Evolutionary conservation across 1,284 basidiomycete species (phyloP).

Genomic region (Marasmius fiardii): DNA sequence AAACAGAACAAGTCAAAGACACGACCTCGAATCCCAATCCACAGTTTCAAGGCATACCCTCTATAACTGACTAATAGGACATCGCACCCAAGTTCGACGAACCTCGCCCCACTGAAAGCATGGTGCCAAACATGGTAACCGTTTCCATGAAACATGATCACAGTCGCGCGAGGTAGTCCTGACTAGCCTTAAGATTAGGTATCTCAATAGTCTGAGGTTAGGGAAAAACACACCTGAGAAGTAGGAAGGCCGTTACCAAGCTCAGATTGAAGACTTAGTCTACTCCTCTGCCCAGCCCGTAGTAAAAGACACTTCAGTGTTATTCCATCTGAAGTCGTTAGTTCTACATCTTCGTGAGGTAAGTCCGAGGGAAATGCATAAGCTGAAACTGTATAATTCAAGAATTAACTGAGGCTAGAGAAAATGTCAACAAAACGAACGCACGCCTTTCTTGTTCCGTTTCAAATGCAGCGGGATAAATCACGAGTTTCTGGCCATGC

Average conservation of each 20-base stretch:
- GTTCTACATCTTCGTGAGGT: slow-evolving; percentile 6
- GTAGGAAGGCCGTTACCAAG: slow-evolving; percentile 14
- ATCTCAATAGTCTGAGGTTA: not conserved
- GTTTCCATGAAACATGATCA: slow-evolving; percentile 42
- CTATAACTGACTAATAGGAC: slow-evolving; percentile 38
- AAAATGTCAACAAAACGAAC: not conserved
- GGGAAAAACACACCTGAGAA: not conserved
- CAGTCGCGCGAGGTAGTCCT: slow-evolving; percentile 24
- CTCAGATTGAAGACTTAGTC: not conserved
- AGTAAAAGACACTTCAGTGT: slow-evolving; percentile 10
- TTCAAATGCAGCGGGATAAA: slow-evolving; percentile 16
- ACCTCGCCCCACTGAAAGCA: slow-evolving; percentile 16
- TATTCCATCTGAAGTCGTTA: slow-evolving; percentile 12
- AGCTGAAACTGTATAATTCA: not conserved
- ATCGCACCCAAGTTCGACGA: slow-evolving; percentile 30
- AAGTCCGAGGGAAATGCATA: slow-evolving; percentile 4
- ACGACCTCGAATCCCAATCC: not conserved
- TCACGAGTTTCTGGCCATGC: slow-evolving; percentile 9
- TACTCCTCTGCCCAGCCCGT: slow-evolving; percentile 2
- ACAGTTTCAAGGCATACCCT: slow-evolving; percentile 27
- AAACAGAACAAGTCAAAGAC: not conserved
- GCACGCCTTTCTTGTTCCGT: slow-evolving; percentile 6
- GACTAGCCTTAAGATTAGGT: not conserved
- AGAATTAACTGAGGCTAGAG: not conserved
- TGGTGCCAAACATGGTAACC: slow-evolving; percentile 20